Conservation (phyloP, 352 stramenopile species). For the Globisporangium cylindrosporum region DNA sequence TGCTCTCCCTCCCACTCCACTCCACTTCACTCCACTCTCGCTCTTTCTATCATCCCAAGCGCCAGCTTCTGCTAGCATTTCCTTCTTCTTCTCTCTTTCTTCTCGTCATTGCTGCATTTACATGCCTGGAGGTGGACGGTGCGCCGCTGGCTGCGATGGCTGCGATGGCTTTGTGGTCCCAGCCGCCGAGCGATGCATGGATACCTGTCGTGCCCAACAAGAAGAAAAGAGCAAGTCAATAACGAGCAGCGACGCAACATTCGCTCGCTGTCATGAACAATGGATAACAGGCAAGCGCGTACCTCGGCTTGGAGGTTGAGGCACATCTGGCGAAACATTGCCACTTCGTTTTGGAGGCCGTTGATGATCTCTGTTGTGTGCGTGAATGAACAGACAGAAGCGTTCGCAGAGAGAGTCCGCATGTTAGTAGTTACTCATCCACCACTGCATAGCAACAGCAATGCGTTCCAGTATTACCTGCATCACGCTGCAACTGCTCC, state of each 20-base stretch:
- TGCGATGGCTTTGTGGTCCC: background rate
- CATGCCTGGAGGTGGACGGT: conserved; percentile 21
- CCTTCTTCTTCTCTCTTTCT: background rate
- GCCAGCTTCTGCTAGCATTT: background rate
- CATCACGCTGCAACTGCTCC: conserved; percentile 62
- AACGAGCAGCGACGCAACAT: background rate
- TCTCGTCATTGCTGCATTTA: conserved; percentile 3
- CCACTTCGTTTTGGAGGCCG: conserved; percentile 71
- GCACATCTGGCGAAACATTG: conserved; percentile 84
- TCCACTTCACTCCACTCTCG: background rate
- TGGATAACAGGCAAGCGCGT: conserved; percentile 10
- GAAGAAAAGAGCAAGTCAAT: background rate
- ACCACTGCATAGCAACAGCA: background rate
- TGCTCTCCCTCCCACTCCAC: no score
- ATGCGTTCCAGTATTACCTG: conserved; percentile 5
- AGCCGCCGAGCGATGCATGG: conserved; percentile 12
- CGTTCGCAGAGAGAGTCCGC: background rate
- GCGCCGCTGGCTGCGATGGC: background rate
- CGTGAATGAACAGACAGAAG: background rate
- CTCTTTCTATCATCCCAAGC: background rate
- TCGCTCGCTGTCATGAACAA: background rate
- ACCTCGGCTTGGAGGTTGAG: conserved; percentile 77
- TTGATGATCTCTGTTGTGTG: conserved; percentile 42
- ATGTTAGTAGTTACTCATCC: background rate
- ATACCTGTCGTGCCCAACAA: conserved; percentile 7